Base-by-base conservation (phyloP, 768 basidiomycete genomes). In the Chalciporus piperatus region DNA sequence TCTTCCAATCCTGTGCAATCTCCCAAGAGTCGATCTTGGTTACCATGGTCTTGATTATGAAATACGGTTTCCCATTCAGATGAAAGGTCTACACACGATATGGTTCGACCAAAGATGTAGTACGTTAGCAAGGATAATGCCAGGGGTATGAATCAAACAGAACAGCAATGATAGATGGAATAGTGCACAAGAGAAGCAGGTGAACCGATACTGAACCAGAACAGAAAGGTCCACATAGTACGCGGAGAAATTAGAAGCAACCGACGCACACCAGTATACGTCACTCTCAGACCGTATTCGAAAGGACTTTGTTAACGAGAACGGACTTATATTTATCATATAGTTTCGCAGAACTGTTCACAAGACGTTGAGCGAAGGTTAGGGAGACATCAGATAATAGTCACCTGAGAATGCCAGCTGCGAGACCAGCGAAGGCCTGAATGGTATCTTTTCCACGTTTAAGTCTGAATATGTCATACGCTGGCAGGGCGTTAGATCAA, bases 401-500 rank as follows among this genome's bases (percentile, higher is more conserved):
- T 43, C 69, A 92, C 90, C 90, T 89, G 51, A 93, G 71, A 47
- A 87, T 71, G 14, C 85, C 91, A 43, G 89, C 79, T 22, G 73
- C 73, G 42, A 93, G 72, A 20, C 91, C 91, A 30, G 82, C 71
- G 54, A 85, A 66, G 3, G 89, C 76, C 67, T 87, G 83, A 9
- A 88, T 69, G 19, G 78, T 69, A 45, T 82, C 76, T 58, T 75
- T 79, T 39, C 76, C 85, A 17, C 82, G 77, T 59, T 82, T 79
- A 54, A 92, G 59, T 52, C 75, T 74, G 74, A 92, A 91, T n/a
- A 92, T 68, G 48, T 90, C 85, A 63, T 87, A 93, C 6, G 87
- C 90, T 92, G 60, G 46, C 35, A 44, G 54, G n/a, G 41, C 35
- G 22, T 14, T 27, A 2, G 17, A 52, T 65, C 50, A 54, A 40